These are phyloP conservation scores for Peronosclerospora sorghi DNA, from an alignment of 352 stramenopile species.

Conservation along the genomic window DNA sequence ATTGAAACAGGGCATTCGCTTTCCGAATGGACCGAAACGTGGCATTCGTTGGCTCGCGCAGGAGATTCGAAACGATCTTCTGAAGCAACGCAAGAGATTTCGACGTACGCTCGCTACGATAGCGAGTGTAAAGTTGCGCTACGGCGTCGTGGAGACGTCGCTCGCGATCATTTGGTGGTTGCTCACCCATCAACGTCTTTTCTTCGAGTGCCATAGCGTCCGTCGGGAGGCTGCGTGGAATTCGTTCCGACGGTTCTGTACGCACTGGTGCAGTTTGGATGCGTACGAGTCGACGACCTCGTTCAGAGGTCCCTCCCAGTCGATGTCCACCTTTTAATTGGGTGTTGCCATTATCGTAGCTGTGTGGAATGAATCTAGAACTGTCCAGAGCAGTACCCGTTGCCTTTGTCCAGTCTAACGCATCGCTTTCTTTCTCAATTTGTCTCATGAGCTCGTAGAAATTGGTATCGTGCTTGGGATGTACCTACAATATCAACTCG, in stretches of 20 bases:
- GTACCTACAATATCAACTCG: no score
- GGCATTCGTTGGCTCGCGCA: slow-evolving; percentile 33
- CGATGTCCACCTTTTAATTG: slow-evolving; percentile 14
- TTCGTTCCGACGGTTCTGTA: no score
- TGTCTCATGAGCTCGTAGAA: slow-evolving; percentile 79
- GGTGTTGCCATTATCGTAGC: slow-evolving; percentile 5
- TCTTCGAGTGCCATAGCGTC: no score
- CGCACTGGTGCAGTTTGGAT: no score
- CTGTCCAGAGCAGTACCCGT: slow-evolving; percentile 30
- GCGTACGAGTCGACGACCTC: no score
- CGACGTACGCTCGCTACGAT: slow-evolving; percentile 19
- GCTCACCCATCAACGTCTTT: no score
- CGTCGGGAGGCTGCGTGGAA: no score
- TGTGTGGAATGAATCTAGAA: slow-evolving; percentile 2
- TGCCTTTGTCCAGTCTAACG: slow-evolving; percentile 57
- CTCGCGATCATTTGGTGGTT: slow-evolving; percentile 56
- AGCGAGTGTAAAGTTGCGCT: slow-evolving; percentile 22
- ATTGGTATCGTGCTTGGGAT: slow-evolving; percentile 67
- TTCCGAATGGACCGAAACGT: slow-evolving; percentile 68
- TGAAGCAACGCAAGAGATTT: slow-evolving; percentile 37
- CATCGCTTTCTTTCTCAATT: slow-evolving; percentile 60
- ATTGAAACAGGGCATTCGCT: slow-evolving; percentile 44
- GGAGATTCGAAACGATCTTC: slow-evolving; percentile 69
- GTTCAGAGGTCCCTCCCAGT: slow-evolving; percentile 25
- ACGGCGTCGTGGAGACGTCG: slow-evolving; percentile 37